Evolutionary conservation across 2,329 filamentous ascomycete genomes (phyloP), one percentile per base, ranked within the genome.

Genomic region (Setomelanomma holmii): DNA sequence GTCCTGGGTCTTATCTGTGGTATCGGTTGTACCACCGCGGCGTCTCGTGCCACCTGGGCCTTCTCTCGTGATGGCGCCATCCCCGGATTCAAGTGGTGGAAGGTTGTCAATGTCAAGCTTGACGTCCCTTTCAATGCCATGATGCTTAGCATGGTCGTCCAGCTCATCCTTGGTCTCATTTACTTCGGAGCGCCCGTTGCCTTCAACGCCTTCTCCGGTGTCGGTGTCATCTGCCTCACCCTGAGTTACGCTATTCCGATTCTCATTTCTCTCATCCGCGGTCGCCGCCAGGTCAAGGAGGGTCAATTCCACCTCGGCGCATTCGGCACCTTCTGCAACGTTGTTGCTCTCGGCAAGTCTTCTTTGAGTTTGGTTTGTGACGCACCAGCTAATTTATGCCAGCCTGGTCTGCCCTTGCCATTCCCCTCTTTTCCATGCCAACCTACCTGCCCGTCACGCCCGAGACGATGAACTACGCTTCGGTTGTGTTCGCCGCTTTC

Each of bases 351-450:
- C 33, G 79, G 72, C 73, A 68, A 84, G 89, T 79, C 63, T 81
- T 80, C 3, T 22, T 10, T 23, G 12, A 17, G 4, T 11, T n/a
- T 4, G 17, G 24, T 8, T 23, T 4, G 8, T n/a, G 14, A 12
- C 3, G n/a, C 19, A 23, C 39, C 48, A 30, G 55, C 56, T 53
- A 49, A 60, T 23, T 23, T n/a, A 14, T 20, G 8, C 16, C 40
- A 74, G 73, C 56, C 40, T 91, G 88, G 88, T 87, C 85, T 48
- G 61, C 81, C 12, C 81, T 91, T 47, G 87, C 86, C 30, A 84
- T 90, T 45, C 87, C 88, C 1, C 82, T 91, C 14, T 91, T 91
- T 79, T 91, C 86, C 74, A 89, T 89, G 86, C 88, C 87, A 0
- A 82, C 85, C 0, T 74, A 75, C 38, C 76, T 89, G n/a, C 85